Evolutionary conservation across 164 flowering plant species (phyloP), one percentile per base, ranked within the genome.

Genomic region (Berberis vulgaris): DNA sequence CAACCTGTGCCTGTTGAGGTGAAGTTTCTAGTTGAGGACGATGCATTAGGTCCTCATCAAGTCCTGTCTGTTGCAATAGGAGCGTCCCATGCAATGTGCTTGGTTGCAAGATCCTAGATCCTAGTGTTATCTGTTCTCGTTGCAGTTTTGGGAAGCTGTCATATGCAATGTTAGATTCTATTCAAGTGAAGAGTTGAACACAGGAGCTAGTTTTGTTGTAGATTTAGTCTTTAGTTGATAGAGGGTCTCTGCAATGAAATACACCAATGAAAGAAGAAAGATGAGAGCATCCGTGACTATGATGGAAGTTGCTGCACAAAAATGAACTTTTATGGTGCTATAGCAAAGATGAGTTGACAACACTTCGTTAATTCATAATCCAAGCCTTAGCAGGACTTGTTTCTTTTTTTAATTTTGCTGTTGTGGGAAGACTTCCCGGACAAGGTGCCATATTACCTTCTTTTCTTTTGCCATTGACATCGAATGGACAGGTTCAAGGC

Each of bases 1-100:
- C 91, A 89, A 57, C 63, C 81, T 54, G 57, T 49, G 26, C 98
- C 96, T 8, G 73, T 84, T 43, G 86, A 86, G 76, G 98, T 91
- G 6, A 81, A 82, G 56, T 89, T 91, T 75, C 81, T 86, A 26
- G 57, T 60, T 63, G 90, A 87, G 53, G 88, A 91, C 55, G 98
- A 86, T 67, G 84, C 77, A 42, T 68, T 82, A 60, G 86, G 84
- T n/a, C 62, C 76, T 8, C 84, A 82, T 71, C 77, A 73, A 6
- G 95, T 87, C 49, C 67, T 92, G 6, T 76, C 89, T 39, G 86
- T 86, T 61, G 81, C 91, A 44, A 58, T 83, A n/a, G 96, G 95
- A 69, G 98, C 98, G 54, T 87, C 89, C 60, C 96, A 87, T 82
- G 82, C 95, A 7, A 75, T 92, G 81, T 89, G 98, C 77, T 74